Evolutionary conservation across 305 asterid species (phyloP).

Genomic region (Plantago coronopus): DNA sequence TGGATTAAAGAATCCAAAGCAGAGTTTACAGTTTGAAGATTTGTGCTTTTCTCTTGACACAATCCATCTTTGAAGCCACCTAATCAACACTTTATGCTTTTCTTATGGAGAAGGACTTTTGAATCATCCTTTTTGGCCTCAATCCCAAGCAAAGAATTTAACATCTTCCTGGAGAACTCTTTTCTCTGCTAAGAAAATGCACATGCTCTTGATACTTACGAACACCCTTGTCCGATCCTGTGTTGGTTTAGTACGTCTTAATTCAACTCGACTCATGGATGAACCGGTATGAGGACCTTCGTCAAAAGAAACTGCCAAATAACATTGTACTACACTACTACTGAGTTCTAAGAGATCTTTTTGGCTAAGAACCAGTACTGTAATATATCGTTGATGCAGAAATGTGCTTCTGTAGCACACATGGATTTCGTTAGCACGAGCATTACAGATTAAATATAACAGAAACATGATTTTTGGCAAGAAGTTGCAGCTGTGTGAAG

Average conservation of each 20-base stretch:
- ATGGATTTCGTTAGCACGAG: too few species aligned
- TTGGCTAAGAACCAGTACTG: too few species aligned
- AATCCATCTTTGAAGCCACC: conserved; percentile 42
- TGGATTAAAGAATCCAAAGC: conserved; percentile 24
- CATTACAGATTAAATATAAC: too few species aligned
- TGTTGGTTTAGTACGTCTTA: too few species aligned
- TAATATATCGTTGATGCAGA: too few species aligned
- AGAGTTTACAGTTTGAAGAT: conserved; percentile 17
- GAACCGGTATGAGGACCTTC: not conserved
- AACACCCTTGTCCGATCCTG: too few species aligned
- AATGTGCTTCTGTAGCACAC: too few species aligned
- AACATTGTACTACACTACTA: too few species aligned
- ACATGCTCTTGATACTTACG: not conserved
- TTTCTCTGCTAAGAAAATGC: conserved; percentile 8
- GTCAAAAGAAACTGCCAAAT: not conserved
- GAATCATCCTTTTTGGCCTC: conserved; percentile 38
- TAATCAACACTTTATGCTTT: conserved; percentile 32
- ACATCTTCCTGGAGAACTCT: conserved; percentile 7
- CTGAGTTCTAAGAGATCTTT: too few species aligned
- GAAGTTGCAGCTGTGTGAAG: too few species aligned
- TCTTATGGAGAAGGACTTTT: conserved; percentile 36
- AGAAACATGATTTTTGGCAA: too few species aligned
- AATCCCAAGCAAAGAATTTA: conserved; percentile 44
- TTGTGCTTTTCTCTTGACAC: conserved; percentile 42
- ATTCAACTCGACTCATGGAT: not conserved